Base-by-base conservation (phyloP, 2,329 filamentous ascomycete genomes). In the Trichoderma koningiopsis region DNA sequence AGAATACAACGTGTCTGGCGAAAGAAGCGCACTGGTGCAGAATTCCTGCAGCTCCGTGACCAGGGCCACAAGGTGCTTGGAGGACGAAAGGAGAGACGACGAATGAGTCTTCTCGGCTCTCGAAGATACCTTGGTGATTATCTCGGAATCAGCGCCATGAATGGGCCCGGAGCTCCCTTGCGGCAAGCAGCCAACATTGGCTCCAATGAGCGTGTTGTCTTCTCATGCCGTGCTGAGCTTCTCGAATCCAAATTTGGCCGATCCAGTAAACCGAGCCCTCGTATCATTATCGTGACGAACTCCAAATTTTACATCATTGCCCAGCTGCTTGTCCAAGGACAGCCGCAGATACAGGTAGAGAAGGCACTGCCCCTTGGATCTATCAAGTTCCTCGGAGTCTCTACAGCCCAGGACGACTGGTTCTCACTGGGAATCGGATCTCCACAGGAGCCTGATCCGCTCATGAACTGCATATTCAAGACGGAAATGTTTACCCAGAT, bases 401-500 rank as follows among this genome's bases (percentile, higher is more conserved):
- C 95, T 2, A 93, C 87, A 19, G 83, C 92, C 71, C 93, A 92
- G 72, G 96, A 99, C 75, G 96, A 99, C 80, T 99, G 96, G 96
- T 97, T 99, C 80, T 93, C 95, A 1, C 84, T 99, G 43, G 93
- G 94, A 3, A 87, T 96, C 56, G 93, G 92, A n/a, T 94, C 94
- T 37, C 90, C 91, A 10, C 93, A 97, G 77, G 95, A 98, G 78
- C 86, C 96, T 0, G 96, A 99, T 79, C 94, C 96, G n/a, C 85
- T 99, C 27, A 81, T 99, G 76, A 97, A 91, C 81, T 99, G 96
- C 77, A 83, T 97, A 24, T 89, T 99, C 80, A 99, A 99, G 84
- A 99, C 96, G 0, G 96, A 99, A 77, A 90, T 99, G 80, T 97
- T 98, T 77, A 96, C 95, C 0, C 94, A 97, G 72, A 89, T 99